phyloP scores from a whole-genome alignment of 352 stramenopile genomes.

The Phytopythium mirpurense region DNA sequence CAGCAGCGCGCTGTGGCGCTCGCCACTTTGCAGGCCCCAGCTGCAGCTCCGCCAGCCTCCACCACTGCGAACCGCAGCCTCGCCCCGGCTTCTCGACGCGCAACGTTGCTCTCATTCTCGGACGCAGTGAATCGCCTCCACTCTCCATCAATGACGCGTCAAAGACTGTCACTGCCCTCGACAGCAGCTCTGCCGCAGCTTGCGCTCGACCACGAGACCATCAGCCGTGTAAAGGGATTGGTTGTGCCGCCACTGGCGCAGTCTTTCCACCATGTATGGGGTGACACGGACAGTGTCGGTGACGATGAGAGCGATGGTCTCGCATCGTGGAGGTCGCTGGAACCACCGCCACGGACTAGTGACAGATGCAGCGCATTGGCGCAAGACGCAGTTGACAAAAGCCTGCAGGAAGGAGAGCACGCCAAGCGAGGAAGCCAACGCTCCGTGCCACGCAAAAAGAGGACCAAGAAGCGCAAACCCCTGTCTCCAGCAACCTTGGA shows the following conservation, averaged over 20 bases:
- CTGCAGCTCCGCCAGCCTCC: not conserved
- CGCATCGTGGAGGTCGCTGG: constrained; percentile 9
- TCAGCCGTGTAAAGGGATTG: constrained; percentile 1
- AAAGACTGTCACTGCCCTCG: constrained; percentile 14
- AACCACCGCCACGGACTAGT: not conserved
- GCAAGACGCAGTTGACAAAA: not conserved
- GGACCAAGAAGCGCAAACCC: constrained; percentile 6
- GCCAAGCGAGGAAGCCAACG: not conserved
- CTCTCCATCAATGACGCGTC: constrained; percentile 16
- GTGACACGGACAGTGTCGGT: not conserved
- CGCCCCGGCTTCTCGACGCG: constrained; percentile 6
- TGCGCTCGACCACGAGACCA: not conserved
- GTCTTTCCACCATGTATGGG: not conserved
- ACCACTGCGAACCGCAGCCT: not conserved
- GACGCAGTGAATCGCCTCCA: constrained; percentile 3
- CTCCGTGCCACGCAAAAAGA: not conserved
- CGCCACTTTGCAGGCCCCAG: constrained; percentile 1
- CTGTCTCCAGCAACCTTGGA: constrained; percentile 7
- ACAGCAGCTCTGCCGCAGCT: too few relatives aligned
- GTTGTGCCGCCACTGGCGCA: not conserved
- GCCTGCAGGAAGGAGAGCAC: not conserved
- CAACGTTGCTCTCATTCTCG: not conserved
- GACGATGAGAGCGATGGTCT: constrained; percentile 6
- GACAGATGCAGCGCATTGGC: constrained; percentile 9
- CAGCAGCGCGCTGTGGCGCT: constrained; percentile 34